Evolutionary conservation across 1,284 basidiomycete genomes (phyloP), one percentile per base, ranked within the genome.

Genomic region (Malassezia furfur): DNA sequence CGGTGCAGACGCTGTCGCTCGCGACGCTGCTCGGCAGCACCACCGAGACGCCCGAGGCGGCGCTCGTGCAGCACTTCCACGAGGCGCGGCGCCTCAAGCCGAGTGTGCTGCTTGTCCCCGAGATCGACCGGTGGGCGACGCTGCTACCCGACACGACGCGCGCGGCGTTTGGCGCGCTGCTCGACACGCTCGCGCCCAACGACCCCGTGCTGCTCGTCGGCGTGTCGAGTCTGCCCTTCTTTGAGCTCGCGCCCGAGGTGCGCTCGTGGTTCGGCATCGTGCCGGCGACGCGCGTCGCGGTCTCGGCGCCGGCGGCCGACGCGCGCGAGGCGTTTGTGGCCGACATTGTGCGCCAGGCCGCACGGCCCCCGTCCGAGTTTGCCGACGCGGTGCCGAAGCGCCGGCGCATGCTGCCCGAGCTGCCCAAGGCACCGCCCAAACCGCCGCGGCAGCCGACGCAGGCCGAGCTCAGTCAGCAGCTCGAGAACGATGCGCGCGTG

Each of bases 41-140:
- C 0, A 85, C 88, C 0, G 79, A 90, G 67, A 90, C 90, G 3
- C 79, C 85, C 3, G 94, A 99, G 77, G 87, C 93, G 1, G 85
- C 87, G 2, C 85, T 96, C 53, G 88, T 96, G 1, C 93, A 96
- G 66, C 81, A 96, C n/a, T 96, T 98, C 67, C 82, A 91, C 17
- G 94, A 99, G 75, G 94, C 94, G 0, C 96, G 96, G 75, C 84
- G 94, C 30, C 89, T 96, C 73, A 91, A 96, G 67, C 94, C 94
- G 0, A 91, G 90, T 0, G 85, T 98, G 39, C 81, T 98, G 47
- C 98, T 91, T 76, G 89, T 98, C 44, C 94, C 93, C 0, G 87
- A 88, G 0, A 80, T 98, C 1, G 75, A 84, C 0, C 83, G 86
- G 7, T 98, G 93, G 91, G 86, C 86, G 50, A 78, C 83, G 1